phyloP scores from a whole-genome alignment of 345 rosid genomes.

The sweet orange (Citrus sinensis) region DVS_A1.0 CM039162.1:7089001-7089500 shows the following conservation, averaged over 20 bases:
- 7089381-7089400: neutral
- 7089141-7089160: slow-evolving; percentile 11
- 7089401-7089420: slow-evolving; percentile 32
- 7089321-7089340: neutral
- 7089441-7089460: slow-evolving; percentile 5
- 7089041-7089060: slow-evolving; percentile 50
- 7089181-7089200: slow-evolving; percentile 56
- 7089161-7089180: slow-evolving; percentile 59
- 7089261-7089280: neutral
- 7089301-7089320: neutral
- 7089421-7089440: slow-evolving; percentile 21
- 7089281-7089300: neutral
- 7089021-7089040: slow-evolving; percentile 57
- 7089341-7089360: no score
- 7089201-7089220: slow-evolving; percentile 56
- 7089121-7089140: neutral
- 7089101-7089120: neutral
- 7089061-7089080: neutral
- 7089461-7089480: slow-evolving; percentile 26
- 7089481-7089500: slow-evolving; percentile 22
- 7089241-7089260: slow-evolving; percentile 50
- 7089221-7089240: slow-evolving; percentile 62
- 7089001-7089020: slow-evolving; percentile 53
- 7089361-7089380: slow-evolving; percentile 1
- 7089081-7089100: neutral